Percentiles rank a stretch among this genome's conserved stretches.
These are phyloP conservation scores for Alternaria postmessia DNA, from an alignment of 2,329 filamentous ascomycete species.

Conservation along the genomic window DNA sequence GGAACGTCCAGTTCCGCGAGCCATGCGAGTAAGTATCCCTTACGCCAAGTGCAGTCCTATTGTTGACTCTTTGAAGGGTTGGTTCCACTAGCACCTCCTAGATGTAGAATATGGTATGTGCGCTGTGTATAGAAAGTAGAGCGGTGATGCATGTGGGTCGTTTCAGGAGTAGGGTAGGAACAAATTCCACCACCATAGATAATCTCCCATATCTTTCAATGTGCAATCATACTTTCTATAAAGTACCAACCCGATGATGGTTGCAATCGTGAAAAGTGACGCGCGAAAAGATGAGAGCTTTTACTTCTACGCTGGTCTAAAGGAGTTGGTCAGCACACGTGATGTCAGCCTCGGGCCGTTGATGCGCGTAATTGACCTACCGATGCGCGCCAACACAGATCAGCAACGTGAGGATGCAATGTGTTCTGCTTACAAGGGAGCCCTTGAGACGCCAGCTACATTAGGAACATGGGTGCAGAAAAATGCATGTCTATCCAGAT, in stretches of 20 bases:
- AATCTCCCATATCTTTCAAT: background rate
- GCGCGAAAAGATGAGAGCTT: too few species aligned
- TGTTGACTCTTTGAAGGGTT: background rate
- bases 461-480: background rate
- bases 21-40: background rate
- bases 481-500: background rate
- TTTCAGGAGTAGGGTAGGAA: background rate
- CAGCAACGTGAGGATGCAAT: background rate
- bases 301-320: background rate
- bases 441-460: background rate
- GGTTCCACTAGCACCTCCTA: background rate
- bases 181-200: background rate
- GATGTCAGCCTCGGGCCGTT: background rate
- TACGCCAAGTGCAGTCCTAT: background rate
- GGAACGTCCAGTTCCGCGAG: background rate
- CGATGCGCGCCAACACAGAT: background rate
- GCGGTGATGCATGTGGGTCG: background rate
- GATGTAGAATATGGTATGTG: background rate
- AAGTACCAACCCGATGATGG: background rate
- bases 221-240: background rate
- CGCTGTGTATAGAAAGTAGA: background rate
- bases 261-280: background rate
- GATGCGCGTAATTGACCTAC: background rate
- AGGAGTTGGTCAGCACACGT: background rate
- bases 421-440: background rate